A percentile compares a stretch with the other conserved stretches of the same genome.
phyloP scores from a whole-genome alignment of 768 basidiomycete species.

The Suillus brevipes region DNA sequence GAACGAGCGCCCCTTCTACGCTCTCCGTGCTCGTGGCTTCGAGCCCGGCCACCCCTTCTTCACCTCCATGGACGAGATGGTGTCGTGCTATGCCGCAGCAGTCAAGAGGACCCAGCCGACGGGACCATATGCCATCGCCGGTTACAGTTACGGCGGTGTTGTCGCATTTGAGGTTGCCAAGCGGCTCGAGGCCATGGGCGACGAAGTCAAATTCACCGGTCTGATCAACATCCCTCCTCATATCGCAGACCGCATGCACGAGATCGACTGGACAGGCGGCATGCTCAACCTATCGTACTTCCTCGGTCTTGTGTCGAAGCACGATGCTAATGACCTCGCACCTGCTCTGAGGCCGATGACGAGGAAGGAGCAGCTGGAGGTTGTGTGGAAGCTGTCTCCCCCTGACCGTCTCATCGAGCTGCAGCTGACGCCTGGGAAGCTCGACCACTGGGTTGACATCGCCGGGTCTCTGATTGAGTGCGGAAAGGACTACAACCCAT shows the following conservation, averaged over 20 bases:
- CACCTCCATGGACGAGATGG: slow-evolving; percentile 35
- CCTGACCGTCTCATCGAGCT: slow-evolving; percentile 29
- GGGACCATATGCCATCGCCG: slow-evolving; percentile 37
- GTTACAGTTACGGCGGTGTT: slow-evolving; percentile 41
- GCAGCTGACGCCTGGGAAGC: slow-evolving; percentile 24
- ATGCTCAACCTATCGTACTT: slow-evolving; percentile 44
- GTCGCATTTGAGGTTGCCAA: slow-evolving; percentile 40
- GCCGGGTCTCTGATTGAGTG: slow-evolving; percentile 33
- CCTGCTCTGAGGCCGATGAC: slow-evolving; percentile 22
- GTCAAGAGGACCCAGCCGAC: slow-evolving; percentile 29
- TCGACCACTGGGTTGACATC: slow-evolving; percentile 32
- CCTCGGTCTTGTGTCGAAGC: slow-evolving; percentile 36
- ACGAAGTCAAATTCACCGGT: slow-evolving; percentile 35
- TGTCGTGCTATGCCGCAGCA: slow-evolving; percentile 31
- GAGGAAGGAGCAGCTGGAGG: slow-evolving; percentile 25
- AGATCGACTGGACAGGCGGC: slow-evolving; percentile 41
- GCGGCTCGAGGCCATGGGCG: slow-evolving; percentile 28
- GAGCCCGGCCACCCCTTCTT: slow-evolving; percentile 35
- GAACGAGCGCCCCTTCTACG: slow-evolving; percentile 40
- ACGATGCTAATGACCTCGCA: slow-evolving; percentile 24
- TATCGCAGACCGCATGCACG: slow-evolving; percentile 42
- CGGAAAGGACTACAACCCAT: slow-evolving; percentile 29
- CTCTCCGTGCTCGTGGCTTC: slow-evolving; percentile 40
- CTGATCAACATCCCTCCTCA: slow-evolving; percentile 38
- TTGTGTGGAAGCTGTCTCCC: slow-evolving; percentile 29